These are phyloP conservation scores for Claviceps digitariae DNA, from an alignment of 2,329 filamentous ascomycete species.

Conservation along the genomic window DNA sequence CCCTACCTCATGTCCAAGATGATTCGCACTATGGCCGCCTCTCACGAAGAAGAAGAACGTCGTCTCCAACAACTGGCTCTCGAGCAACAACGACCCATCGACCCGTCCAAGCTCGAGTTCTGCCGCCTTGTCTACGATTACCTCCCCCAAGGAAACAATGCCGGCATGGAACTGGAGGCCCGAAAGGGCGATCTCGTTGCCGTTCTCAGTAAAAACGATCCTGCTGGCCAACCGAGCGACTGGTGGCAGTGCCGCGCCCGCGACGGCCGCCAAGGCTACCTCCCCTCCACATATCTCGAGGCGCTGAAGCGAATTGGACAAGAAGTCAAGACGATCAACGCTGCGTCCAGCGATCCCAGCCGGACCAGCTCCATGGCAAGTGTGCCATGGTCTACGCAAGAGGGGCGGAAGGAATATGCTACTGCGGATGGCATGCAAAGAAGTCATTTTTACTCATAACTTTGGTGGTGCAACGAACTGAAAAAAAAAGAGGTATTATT, in stretches of 20 bases:
- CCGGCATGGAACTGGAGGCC: conserved; percentile 71
- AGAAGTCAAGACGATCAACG: conserved; percentile 38
- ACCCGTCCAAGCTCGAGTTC: conserved; percentile 89
- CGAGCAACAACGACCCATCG: conserved; percentile 45
- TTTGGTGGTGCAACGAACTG: too few relatives aligned
- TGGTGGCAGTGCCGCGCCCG: conserved; percentile 95
- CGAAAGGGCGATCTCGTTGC: conserved; percentile 94
- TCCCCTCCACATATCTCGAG: conserved; percentile 84
- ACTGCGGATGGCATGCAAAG: conserved; percentile 43
- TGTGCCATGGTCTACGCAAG: conserved; percentile 20
- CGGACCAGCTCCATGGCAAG: conserved; percentile 38
- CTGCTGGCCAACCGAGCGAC: conserved; percentile 79
- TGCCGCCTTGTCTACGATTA: conserved; percentile 94
- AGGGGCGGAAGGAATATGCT: conserved; percentile 37
- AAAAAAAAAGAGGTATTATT: too few relatives aligned
- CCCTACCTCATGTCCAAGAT: conserved; percentile 96
- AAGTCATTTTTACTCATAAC: conserved; percentile 43
- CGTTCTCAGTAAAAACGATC: conserved; percentile 83
- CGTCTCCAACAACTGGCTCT: conserved; percentile 38
- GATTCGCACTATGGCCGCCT: conserved; percentile 70
- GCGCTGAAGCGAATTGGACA: conserved; percentile 44
- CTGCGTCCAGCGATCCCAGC: conserved; percentile 31
- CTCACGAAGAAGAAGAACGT: conserved; percentile 70
- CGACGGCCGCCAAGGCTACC: conserved; percentile 80
- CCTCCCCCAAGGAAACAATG: conserved; percentile 53